Percentiles rank a stretch among this genome's conserved stretches.
Conservation (phyloP, 805 yeast species). For the Metschnikowia hibisci region DNA sequence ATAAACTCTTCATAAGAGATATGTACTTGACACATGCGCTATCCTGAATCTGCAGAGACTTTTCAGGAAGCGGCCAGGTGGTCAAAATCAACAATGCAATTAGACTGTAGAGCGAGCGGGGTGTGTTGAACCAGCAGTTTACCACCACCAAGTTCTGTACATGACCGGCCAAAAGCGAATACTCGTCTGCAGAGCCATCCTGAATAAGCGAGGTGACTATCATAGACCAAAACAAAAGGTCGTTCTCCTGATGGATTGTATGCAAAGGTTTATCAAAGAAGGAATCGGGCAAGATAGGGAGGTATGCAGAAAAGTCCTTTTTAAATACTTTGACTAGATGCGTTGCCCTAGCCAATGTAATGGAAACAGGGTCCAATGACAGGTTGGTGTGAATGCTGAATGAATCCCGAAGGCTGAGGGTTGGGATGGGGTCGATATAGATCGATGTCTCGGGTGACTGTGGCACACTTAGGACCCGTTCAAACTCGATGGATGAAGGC, state of each 20-base stretch:
- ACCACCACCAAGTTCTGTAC: slow-evolving; percentile 37
- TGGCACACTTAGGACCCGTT: slow-evolving; percentile 4
- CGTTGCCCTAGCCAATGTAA: slow-evolving; percentile 11
- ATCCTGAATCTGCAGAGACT: slow-evolving; percentile 25
- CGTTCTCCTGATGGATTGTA: slow-evolving; percentile 25
- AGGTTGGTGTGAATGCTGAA: slow-evolving; percentile 16
- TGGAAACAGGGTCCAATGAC: slow-evolving; percentile 9
- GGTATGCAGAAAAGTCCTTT: slow-evolving; percentile 8
- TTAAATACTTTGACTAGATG: slow-evolving; percentile 10
- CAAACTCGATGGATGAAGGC: neutral
- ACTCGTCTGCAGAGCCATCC: slow-evolving; percentile 17
- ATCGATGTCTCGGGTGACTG: slow-evolving; percentile 5
- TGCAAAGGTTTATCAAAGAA: slow-evolving; percentile 14
- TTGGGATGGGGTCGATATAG: slow-evolving; percentile 18
- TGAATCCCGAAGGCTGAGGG: slow-evolving; percentile 12
- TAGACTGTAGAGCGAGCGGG: slow-evolving; percentile 38
- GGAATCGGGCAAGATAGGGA: slow-evolving; percentile 16
- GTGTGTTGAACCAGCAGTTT: slow-evolving; percentile 43
- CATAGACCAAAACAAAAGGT: slow-evolving; percentile 40
- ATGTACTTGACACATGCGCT: slow-evolving; percentile 34
- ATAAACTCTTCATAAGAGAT: slow-evolving; percentile 36
- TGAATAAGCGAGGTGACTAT: slow-evolving; percentile 32
- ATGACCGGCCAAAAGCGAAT: slow-evolving; percentile 27
- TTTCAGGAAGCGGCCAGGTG: slow-evolving; percentile 42
- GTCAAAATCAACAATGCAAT: slow-evolving; percentile 39